Evolutionary conservation across 306 rosid genomes (phyloP), one percentile per base, ranked within the genome.

Genomic region (Medicago arabica): DNA sequence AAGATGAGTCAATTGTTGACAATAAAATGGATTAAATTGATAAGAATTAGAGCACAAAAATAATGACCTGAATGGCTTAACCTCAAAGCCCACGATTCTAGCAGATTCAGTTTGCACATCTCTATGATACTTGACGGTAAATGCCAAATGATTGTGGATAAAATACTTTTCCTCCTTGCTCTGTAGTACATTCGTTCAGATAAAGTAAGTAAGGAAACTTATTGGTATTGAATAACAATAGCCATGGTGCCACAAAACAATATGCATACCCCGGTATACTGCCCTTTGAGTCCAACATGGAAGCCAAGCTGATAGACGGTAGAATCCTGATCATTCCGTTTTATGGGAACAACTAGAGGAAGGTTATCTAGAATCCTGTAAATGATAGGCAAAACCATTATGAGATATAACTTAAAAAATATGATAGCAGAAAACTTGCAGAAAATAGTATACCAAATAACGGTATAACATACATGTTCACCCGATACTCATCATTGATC

Each of bases 1-100:
- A 78, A 57, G 47, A 64, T 61, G 8, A 79, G 71, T 69, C 14
- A 62, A 43, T 15, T 19, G 50, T 38, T 25, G 74, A 57, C 31
- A 72, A 79, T 41, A 40, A 38, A 67, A 60, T 47, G 25, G 66
- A 72, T 71, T 25, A 40, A 15, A 49, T 16, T 17, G 17, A 70
- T 12, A 78, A 23, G 23, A 71, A 2, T 54, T 11, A 7, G 34
- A 63, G 61, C 49, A 57, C 14, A 12, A 57, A 72, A 78, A 72
- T 50, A 67, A 75, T 40, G 13, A 90, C 98, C 98, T 92, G 91
- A 78, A 89, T 55, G 96, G 98, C 79, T 83, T 90, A 66, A 95
- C 99, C 90, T 95, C 99, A 84, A 95, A 92, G 68, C 99, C 99
- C 67, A 95, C 99, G 36, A 95, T 95, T 86, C 98, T 92, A 36